Evolutionary conservation across 148 eudicot genomes (phyloP).

Genomic region (Camellia granthamiana): DNA sequence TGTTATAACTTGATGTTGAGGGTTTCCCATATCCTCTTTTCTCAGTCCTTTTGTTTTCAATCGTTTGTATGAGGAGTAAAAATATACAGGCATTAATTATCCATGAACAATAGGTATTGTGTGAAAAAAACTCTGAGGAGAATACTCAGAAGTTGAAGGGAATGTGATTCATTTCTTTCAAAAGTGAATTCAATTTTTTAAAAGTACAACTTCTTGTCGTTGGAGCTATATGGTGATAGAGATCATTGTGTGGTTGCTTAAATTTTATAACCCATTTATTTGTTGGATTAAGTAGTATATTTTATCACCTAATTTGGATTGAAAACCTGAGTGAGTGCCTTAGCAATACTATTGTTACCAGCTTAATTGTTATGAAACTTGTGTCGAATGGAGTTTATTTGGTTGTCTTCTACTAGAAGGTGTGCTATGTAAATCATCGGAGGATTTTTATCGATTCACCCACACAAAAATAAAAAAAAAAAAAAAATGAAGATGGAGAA

Average conservation of each 20-base stretch:
- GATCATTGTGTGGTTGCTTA: not conserved
- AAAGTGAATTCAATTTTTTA: not conserved
- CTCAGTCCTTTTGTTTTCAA: not conserved
- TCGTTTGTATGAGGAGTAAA: not conserved
- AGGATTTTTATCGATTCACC: too few relatives aligned
- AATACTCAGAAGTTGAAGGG: too few relatives aligned
- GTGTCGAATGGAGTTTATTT: not conserved
- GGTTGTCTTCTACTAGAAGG: not conserved
- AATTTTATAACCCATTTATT: not conserved
- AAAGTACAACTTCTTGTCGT: not conserved
- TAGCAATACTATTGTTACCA: not conserved
- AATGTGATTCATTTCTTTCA: not conserved
- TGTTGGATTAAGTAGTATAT: not conserved
- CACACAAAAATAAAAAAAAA: too few relatives aligned
- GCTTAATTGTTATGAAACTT: not conserved
- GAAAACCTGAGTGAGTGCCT: not conserved
- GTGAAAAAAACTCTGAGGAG: not conserved
- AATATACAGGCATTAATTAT: not conserved
- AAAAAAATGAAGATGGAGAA: too few relatives aligned
- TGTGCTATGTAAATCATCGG: too few relatives aligned
- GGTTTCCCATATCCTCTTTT: not conserved
- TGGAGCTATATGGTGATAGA: not conserved
- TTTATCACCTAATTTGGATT: not conserved
- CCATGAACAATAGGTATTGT: not conserved
- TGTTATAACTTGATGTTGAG: too few relatives aligned